These are phyloP conservation scores for Carallia brachiata DNA, from an alignment of 345 rosid species.

Conservation along the genomic window DNA sequence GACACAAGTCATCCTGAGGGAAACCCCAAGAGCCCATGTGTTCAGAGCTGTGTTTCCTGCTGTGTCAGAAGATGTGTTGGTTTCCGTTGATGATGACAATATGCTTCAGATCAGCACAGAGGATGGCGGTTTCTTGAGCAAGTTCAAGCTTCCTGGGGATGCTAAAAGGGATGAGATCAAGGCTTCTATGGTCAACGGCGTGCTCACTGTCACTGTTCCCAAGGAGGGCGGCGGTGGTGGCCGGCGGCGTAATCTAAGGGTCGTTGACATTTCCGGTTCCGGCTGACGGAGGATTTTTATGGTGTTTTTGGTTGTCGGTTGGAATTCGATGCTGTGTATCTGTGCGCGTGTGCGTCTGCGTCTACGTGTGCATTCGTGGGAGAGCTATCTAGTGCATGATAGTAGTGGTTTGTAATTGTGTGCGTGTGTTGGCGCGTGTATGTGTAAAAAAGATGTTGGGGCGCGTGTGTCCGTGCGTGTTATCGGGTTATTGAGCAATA, in stretches of 20 bases:
- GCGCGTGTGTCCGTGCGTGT: too few relatives aligned
- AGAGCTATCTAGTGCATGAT: too few relatives aligned
- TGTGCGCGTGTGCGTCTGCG: too few relatives aligned
- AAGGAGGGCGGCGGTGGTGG: conserved; percentile 1
- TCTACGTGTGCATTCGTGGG: too few relatives aligned
- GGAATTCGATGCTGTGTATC: too few relatives aligned
- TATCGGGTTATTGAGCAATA: too few relatives aligned
- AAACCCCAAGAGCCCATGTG: conserved; percentile 21
- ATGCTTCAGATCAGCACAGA: conserved; percentile 27
- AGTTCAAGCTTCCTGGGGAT: conserved; percentile 26
- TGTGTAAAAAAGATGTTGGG: too few relatives aligned
- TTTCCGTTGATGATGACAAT: conserved; percentile 22
- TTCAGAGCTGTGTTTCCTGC: conserved; percentile 24
- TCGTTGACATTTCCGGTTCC: conserved; percentile 26
- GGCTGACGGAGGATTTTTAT: conserved; percentile 21
- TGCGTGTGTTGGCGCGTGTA: too few relatives aligned
- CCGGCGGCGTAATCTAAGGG: conserved; percentile 10
- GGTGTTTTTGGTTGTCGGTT: too few relatives aligned
- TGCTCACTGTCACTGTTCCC: conserved; percentile 24
- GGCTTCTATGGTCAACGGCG: conserved; percentile 21
- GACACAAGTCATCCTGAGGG: conserved; percentile 23
- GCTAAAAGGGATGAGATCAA: conserved; percentile 14
- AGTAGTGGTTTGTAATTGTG: too few relatives aligned
- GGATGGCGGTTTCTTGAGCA: conserved; percentile 26
- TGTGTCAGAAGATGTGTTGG: conserved; percentile 18